Conservation (phyloP, 2,329 filamentous ascomycete species). For the Gnomoniopsis sp. region DNA sequence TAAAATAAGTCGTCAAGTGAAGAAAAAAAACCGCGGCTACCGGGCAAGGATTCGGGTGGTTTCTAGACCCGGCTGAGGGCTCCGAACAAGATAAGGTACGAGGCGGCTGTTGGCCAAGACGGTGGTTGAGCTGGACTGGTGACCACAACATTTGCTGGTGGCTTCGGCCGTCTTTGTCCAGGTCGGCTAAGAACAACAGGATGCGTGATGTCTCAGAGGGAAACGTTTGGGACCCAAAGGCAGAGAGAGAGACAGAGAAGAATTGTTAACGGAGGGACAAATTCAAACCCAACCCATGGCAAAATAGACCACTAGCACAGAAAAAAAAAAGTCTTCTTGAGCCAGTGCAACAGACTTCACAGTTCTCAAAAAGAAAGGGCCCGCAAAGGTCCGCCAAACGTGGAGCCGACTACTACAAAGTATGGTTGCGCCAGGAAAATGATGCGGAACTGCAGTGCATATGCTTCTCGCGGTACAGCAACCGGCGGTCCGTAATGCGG, state of each 20-base stretch:
- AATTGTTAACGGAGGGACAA: background rate
- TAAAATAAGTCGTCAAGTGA: background rate
- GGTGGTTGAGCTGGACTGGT: background rate
- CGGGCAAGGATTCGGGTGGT: slow-evolving; percentile 10
- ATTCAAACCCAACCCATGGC: background rate
- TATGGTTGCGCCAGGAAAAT: slow-evolving; percentile 3
- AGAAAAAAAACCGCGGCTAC: background rate
- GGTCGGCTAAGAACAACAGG: background rate
- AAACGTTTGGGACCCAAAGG: background rate
- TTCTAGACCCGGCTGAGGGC: slow-evolving; percentile 9
- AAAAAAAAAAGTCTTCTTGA: slow-evolving; percentile 9
- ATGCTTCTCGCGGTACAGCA: background rate
- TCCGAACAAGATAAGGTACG: slow-evolving; percentile 16
- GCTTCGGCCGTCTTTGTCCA: background rate
- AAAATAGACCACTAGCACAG: background rate
- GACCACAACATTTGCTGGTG: background rate
- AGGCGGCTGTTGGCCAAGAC: slow-evolving; percentile 14
- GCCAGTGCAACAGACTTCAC: background rate
- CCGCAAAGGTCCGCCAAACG: slow-evolving; percentile 13
- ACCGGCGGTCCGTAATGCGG: slow-evolving; percentile 11
- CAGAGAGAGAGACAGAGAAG: background rate
- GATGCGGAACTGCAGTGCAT: background rate
- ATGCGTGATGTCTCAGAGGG: background rate
- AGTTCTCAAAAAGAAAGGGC: background rate
- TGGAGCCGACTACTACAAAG: slow-evolving; percentile 10